Evolutionary conservation across 164 flowering plant genomes (phyloP).

Genomic region (Annona cherimola): DNA sequence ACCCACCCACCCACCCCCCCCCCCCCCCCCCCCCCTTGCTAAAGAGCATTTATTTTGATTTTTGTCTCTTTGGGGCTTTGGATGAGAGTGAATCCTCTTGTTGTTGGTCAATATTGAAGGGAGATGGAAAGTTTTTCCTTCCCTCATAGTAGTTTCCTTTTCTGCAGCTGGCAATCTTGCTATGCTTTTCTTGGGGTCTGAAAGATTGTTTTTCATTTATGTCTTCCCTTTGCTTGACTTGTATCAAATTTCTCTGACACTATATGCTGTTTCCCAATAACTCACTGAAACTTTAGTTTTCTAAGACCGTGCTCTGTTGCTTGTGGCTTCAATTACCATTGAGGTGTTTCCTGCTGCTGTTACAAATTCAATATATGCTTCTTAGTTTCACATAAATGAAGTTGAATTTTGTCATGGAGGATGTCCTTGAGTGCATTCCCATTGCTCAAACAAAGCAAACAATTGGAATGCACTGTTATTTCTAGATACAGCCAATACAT

Average conservation of each 20-base stretch:
- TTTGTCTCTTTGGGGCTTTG: background rate
- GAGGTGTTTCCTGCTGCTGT: background rate
- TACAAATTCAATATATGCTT: no score
- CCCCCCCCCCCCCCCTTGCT: no score
- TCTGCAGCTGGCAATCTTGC: background rate
- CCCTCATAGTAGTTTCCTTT: background rate
- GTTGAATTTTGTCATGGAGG: no score
- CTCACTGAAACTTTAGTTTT: background rate
- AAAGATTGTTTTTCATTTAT: background rate
- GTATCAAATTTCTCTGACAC: background rate
- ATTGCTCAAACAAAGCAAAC: background rate
- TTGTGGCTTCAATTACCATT: background rate
- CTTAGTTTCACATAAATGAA: no score
- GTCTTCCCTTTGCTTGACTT: background rate
- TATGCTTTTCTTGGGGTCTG: background rate
- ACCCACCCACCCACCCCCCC: no score
- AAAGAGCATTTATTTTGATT: no score
- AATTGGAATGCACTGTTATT: background rate
- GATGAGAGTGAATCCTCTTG: background rate
- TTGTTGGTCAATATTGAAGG: background rate
- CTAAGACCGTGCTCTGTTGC: background rate
- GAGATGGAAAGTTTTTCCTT: background rate
- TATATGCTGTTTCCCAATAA: background rate
- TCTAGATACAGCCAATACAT: background rate
- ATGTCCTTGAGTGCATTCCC: background rate